These are phyloP conservation scores for Colletotrichum sidae DNA, from an alignment of 2,329 filamentous ascomycete species.

Conservation along the genomic window DNA sequence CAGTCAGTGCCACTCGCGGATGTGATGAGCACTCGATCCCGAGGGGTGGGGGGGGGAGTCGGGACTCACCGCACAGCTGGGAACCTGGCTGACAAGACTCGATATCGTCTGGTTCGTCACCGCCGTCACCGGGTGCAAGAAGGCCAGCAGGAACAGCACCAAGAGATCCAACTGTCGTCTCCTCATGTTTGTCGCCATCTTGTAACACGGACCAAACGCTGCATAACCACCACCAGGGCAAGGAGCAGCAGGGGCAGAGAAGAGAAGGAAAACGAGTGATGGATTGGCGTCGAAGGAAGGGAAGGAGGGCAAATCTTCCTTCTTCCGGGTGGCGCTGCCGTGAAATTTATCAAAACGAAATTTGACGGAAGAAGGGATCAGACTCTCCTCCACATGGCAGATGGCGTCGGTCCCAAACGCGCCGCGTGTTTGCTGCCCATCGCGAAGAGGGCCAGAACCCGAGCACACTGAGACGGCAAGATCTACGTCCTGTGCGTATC, in stretches of 20 bases:
- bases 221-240: conserved; percentile 3
- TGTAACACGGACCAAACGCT: background rate
- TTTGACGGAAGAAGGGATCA: background rate
- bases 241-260: background rate
- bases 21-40: background rate
- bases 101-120: conserved; percentile 4
- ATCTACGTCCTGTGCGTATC: no score
- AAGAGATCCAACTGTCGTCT: background rate
- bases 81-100: background rate
- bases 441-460: no score
- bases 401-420: conserved; percentile 5
- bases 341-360: conserved; percentile 7
- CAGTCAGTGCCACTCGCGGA: background rate
- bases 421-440: background rate
- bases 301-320: background rate
- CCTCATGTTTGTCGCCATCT: conserved; percentile 5
- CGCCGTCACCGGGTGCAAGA: conserved; percentile 1
- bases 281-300: background rate
- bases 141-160: conserved; percentile 2
- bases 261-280: background rate
- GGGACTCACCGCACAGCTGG: conserved; percentile 9
- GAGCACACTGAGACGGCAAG: no score
- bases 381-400: conserved; percentile 1
- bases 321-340: background rate
- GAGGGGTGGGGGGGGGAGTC: no score